Conservation (phyloP, 345 rosid species). For the Dipteronia sinensis region DNA sequence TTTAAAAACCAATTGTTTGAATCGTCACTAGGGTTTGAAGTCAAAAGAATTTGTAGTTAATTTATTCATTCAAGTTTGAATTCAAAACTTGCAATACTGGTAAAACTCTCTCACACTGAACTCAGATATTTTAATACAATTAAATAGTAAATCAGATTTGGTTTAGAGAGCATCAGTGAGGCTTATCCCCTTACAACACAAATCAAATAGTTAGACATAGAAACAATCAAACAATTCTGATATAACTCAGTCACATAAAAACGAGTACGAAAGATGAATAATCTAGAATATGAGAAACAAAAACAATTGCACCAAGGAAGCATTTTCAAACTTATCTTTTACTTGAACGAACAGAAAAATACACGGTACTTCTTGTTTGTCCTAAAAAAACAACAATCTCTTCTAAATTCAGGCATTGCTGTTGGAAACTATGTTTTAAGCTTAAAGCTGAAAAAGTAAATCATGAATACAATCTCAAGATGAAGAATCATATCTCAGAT, state of each 20-base stretch:
- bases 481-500: constrained; percentile 35
- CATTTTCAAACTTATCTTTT: neutral
- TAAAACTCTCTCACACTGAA: neutral
- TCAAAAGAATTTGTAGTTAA: neutral
- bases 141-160: neutral
- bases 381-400: neutral
- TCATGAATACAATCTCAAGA: constrained; percentile 21
- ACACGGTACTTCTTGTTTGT: neutral
- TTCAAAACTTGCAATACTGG: neutral
- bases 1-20: neutral
- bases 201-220: neutral
- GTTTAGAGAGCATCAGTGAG: neutral
- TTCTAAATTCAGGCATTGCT: neutral
- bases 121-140: neutral
- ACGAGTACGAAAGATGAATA: neutral
- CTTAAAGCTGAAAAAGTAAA: neutral
- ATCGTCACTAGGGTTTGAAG: neutral
- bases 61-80: neutral
- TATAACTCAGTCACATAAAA: neutral
- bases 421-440: neutral
- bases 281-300: neutral
- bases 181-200: neutral
- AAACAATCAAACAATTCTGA: too few species aligned
- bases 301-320: neutral
- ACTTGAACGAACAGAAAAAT: neutral